phyloP scores from a whole-genome alignment of 2,329 filamentous ascomycete genomes.

The Trichoderma sp. region DNA sequence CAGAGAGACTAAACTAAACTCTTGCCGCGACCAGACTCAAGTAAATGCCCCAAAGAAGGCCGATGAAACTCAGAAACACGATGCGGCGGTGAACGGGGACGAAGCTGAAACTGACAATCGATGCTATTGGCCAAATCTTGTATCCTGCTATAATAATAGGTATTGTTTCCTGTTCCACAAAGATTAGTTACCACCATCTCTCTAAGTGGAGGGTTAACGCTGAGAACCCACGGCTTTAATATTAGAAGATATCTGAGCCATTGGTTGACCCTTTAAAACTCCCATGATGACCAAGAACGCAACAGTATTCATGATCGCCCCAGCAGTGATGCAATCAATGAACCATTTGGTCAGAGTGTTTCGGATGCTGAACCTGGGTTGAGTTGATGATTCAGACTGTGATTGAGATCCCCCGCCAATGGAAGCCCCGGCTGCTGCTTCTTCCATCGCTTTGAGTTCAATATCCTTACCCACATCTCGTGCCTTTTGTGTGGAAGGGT shows the following conservation, averaged over 20 bases:
- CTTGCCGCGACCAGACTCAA: slow-evolving; percentile 47
- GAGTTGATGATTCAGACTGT: not conserved
- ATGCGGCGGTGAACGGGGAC: slow-evolving; percentile 49
- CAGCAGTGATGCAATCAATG: slow-evolving; percentile 48
- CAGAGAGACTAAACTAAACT: slow-evolving; percentile 29
- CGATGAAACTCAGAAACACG: slow-evolving; percentile 49
- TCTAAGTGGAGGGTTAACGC: not conserved
- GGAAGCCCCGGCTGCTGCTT: slow-evolving; percentile 19
- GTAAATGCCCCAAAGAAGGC: slow-evolving; percentile 50
- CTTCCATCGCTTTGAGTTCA: slow-evolving; percentile 31
- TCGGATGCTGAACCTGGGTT: slow-evolving; percentile 36
- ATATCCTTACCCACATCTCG: slow-evolving; percentile 25
- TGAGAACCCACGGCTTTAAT: slow-evolving; percentile 33
- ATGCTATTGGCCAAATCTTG: slow-evolving; percentile 52
- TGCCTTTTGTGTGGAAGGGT: slow-evolving; percentile 24
- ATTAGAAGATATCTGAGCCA: slow-evolving; percentile 38
- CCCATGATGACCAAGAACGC: slow-evolving; percentile 49
- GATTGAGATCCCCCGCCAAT: not conserved
- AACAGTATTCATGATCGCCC: slow-evolving; percentile 45
- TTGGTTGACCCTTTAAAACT: slow-evolving; percentile 41
- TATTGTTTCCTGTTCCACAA: slow-evolving; percentile 41
- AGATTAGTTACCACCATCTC: not conserved
- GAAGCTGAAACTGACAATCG: slow-evolving; percentile 49
- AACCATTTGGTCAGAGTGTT: slow-evolving; percentile 50
- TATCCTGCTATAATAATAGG: slow-evolving; percentile 49